Percentiles rank a stretch among this genome's conserved stretches.
Conservation (phyloP, 2,329 filamentous ascomycete genomes). For the Zymoseptoria tritici region DNA sequence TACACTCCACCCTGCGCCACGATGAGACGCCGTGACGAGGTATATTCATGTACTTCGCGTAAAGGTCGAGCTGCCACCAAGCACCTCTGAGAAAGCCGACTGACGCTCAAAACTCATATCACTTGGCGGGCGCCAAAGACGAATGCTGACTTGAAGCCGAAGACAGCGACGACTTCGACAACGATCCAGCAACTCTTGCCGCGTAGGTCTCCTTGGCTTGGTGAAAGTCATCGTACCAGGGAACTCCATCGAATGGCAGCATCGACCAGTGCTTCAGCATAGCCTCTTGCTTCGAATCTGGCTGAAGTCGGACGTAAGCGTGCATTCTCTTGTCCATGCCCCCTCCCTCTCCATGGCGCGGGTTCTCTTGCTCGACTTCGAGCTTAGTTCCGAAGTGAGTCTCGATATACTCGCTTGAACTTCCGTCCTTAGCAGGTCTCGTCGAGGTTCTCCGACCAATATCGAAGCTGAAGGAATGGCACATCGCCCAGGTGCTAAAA, state of each 20-base stretch:
- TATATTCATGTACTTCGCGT: not conserved
- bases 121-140: not conserved
- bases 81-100: not conserved
- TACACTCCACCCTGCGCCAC: not conserved
- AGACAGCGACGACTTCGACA: not conserved
- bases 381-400: not conserved
- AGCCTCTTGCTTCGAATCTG: not conserved
- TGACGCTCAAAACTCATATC: not conserved
- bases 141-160: not conserved
- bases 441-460: not conserved
- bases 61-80: not conserved
- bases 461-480: slow-evolving; percentile 1
- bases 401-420: not conserved
- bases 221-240: not conserved
- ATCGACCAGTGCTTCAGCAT: slow-evolving; percentile 3
- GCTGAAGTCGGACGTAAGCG: not conserved
- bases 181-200: not conserved
- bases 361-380: not conserved
- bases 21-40: not conserved
- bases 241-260: slow-evolving; percentile 1
- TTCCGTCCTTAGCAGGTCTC: not conserved
- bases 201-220: not conserved
- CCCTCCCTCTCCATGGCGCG: not conserved
- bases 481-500: not conserved
- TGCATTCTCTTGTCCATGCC: slow-evolving; percentile 1